These are phyloP conservation scores for Comarum palustre DNA, from an alignment of 306 rosid species.

Conservation along the genomic window DNA sequence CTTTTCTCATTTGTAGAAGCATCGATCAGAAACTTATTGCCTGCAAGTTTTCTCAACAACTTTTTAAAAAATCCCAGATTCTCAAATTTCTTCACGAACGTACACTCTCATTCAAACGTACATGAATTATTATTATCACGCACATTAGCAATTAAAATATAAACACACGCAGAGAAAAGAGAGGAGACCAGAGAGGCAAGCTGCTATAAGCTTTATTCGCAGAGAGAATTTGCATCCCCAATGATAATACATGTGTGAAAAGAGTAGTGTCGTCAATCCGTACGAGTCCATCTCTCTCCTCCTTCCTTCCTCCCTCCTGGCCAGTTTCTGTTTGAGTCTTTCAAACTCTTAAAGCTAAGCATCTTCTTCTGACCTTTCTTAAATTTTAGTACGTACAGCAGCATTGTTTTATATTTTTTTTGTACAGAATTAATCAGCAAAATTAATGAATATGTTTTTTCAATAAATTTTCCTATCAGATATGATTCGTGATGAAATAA, in stretches of 20 bases:
- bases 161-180: neutral
- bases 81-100: neutral
- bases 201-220: slow-evolving; percentile 9
- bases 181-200: neutral
- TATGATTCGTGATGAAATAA: slow-evolving; percentile 37
- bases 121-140: neutral
- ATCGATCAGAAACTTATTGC: neutral
- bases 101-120: slow-evolving; percentile 3
- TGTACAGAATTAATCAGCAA: neutral
- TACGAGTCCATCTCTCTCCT: slow-evolving; percentile 35
- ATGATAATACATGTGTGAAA: slow-evolving; percentile 37
- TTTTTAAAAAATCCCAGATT: neutral
- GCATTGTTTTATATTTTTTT: neutral
- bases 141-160: neutral
- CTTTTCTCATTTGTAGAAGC: slow-evolving; percentile 10
- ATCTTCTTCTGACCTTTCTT: slow-evolving; percentile 22
- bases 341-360: slow-evolving; percentile 26
- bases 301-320: slow-evolving; percentile 25
- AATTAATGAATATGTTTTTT: neutral
- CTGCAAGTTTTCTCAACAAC: neutral
- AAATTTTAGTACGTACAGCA: neutral
- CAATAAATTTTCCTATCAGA: slow-evolving; percentile 23
- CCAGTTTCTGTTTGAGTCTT: slow-evolving; percentile 2
- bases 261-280: slow-evolving; percentile 58
- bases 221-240: slow-evolving; percentile 35